Evolutionary conservation across 1,284 basidiomycete species (phyloP), one percentile per base, ranked within the genome.

Genomic region (Apiotrichum montevideense): DNA sequence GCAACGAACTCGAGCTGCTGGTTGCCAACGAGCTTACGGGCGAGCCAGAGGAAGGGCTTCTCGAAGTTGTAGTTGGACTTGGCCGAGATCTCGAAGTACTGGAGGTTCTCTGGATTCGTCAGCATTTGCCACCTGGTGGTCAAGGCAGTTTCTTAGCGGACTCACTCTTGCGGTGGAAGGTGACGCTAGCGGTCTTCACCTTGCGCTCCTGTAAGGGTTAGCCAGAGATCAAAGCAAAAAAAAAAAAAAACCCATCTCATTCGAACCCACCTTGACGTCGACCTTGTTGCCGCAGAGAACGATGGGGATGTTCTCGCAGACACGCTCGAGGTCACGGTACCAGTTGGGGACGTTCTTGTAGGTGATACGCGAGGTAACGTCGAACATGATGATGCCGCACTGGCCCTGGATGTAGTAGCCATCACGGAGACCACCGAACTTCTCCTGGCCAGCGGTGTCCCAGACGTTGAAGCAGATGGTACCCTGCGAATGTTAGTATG

Each of bases 31-130:
- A 99, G 83, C 82, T 98, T 99, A 80, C 94, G 86, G 55, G 92
- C 95, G 73, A 98, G 84, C 96, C 96, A 98, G 64, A 98, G 85
- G 91, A 98, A 98, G 51, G 96, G 96, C 80, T 98, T 98, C 81
- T 99, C 96, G 75, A 98, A 98, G 84, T 99, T 99, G 81, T 98
- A 99, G 84, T 99, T 99, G 54, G 92, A 97, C 81, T 98, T 98
- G 64, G 96, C 96, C 5, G 94, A 98, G 72, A 99, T 98, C 76
- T 99, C 96, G 77, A 95, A 98, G 84, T 99, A 99, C 78, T 98
- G 96, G 59, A 99, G 84, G 81, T 96, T 98, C 85, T 99, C 73
- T 74, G 56, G 3, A 29, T 14, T 49, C 62, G 50, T 64, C 57
- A 15, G 33, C 9, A 32, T 34, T 14, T 29, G 35, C 11, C 39